These are phyloP conservation scores for Rosa multiflora DNA, from an alignment of 306 rosid species.

Conservation along the genomic window DNA sequence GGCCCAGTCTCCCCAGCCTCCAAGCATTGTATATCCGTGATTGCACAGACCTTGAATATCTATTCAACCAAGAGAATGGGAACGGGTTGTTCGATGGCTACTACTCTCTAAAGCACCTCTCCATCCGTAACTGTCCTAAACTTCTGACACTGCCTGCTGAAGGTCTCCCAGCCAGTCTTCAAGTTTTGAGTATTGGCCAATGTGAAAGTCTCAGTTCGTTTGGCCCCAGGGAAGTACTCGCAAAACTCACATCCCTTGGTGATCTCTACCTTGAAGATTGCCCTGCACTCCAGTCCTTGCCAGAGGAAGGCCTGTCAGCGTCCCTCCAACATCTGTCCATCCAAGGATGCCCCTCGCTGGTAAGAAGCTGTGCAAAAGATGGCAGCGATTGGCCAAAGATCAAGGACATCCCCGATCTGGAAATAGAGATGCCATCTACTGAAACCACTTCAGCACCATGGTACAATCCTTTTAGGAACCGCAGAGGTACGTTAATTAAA, in stretches of 20 bases:
- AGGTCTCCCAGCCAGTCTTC: slow-evolving; percentile 21
- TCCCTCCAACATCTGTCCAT: slow-evolving; percentile 23
- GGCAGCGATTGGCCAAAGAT: slow-evolving; percentile 6
- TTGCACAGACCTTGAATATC: background rate
- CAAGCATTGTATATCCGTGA: slow-evolving; percentile 4
- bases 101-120: slow-evolving; percentile 10
- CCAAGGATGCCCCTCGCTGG: background rate
- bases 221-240: slow-evolving; percentile 8
- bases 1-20: slow-evolving; percentile 13
- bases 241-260: slow-evolving; percentile 10
- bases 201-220: slow-evolving; percentile 15
- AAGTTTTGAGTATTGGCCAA: slow-evolving; percentile 6
- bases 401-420: slow-evolving; percentile 12
- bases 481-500: background rate
- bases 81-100: background rate
- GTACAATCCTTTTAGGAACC: background rate
- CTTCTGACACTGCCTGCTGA: slow-evolving; percentile 17
- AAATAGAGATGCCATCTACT: background rate
- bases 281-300: slow-evolving; percentile 17
- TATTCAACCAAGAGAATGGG: slow-evolving; percentile 7
- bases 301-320: slow-evolving; percentile 20
- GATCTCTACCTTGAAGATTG: slow-evolving; percentile 26
- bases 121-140: slow-evolving; percentile 24
- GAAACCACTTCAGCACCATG: background rate
- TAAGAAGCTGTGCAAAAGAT: background rate